Base-by-base conservation (phyloP, 2,329 filamentous ascomycete species). In the Alternaria ventricosa region DNA sequence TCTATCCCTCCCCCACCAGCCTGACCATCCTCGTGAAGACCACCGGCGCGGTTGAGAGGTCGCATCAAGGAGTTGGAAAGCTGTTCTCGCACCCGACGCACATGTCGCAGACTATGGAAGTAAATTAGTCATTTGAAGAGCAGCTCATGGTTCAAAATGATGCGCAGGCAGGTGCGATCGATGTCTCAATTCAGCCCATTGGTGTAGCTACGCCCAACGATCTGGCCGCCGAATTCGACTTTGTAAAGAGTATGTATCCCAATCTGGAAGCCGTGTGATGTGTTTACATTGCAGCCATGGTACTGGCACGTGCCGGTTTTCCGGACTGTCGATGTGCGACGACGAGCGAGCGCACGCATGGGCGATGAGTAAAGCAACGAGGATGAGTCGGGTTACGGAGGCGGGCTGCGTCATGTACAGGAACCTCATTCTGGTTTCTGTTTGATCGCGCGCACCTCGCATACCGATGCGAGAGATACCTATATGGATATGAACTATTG, bases 101-200 rank as follows among this genome's bases (percentile, higher is more conserved):
- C n/a, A 61, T 69, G 6, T 71, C 71, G 6, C 66, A 71, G 33
- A 68, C 64, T 28, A 63, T 68, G 55, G 55, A 66, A 3, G 60
- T 73, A 15, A 62, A 69, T 10, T 64, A 63, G 6, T 71, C 66
- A 13, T 70, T 68, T 27, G 60, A 65, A 8, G 56, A 70, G 33
- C 66, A 73, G 54, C 63, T 68, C 12, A 43, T 54, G 15, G 61
- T 70, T 5, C 68, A 71, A 59, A 59, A 67, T 20, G 55, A 65
- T 27, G 59, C 51, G 10, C 56, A 46, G 13, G 53, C 60, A 8
- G 65, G 61, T 23, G 64, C 54, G 61, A 72, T 67, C 7, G 87
- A 91, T 57, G 86, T 91, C 4, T 82, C 92, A 15, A 78, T 92
- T 25, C 80, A 92, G n/a, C 90, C 90, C 0, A 89, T 90, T 2